These are phyloP conservation scores for Cicer bijugum DNA, from an alignment of 306 rosid genomes.

Conservation along the genomic window DNA sequence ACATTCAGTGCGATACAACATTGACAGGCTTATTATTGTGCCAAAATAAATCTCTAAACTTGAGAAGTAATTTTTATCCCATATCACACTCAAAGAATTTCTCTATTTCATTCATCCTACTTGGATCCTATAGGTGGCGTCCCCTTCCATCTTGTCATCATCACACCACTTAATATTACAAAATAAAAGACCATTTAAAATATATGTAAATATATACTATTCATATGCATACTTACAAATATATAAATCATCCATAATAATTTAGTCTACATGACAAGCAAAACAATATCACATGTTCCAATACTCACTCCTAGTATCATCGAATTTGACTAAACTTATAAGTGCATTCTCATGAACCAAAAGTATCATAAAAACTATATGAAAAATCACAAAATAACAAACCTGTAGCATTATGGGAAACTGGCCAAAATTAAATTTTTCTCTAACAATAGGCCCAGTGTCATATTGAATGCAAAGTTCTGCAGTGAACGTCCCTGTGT, in stretches of 20 bases:
- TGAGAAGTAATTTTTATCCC: neutral
- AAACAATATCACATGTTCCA: neutral
- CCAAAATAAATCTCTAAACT: neutral
- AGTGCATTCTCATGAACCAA: slow-evolving; percentile 4
- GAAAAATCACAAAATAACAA: slow-evolving; percentile 7
- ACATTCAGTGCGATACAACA: no score
- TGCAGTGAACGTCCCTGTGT: slow-evolving; percentile 65
- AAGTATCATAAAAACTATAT: neutral
- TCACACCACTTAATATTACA: neutral
- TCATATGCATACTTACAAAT: neutral
- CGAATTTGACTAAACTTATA: neutral
- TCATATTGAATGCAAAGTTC: slow-evolving; percentile 68
- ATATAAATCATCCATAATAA: neutral
- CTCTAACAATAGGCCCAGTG: slow-evolving; percentile 53
- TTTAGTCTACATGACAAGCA: neutral
- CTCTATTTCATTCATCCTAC: neutral
- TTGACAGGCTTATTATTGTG: no score
- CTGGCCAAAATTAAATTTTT: slow-evolving; percentile 61
- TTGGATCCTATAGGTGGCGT: neutral
- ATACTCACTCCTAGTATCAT: neutral
- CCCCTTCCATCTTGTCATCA: neutral
- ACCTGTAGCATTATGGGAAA: slow-evolving; percentile 92
- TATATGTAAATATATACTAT: neutral
- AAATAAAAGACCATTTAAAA: neutral
- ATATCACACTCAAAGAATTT: slow-evolving; percentile 13